These are phyloP conservation scores for Colletotrichum sp. DNA, from an alignment of 2,329 filamentous ascomycete species.

Conservation along the genomic window DNA sequence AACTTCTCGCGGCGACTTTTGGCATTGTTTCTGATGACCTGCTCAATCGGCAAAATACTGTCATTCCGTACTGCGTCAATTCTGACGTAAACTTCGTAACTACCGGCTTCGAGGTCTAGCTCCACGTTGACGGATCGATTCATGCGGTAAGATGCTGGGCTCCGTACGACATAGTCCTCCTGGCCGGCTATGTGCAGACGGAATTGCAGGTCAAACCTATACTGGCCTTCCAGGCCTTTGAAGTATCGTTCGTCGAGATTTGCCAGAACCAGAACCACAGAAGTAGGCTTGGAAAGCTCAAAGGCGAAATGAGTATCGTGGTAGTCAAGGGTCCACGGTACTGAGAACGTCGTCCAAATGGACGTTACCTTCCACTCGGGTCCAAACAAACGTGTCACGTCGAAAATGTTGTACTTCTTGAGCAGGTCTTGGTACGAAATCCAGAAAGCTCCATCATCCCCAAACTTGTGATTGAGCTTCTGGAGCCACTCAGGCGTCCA, in stretches of 20 bases:
- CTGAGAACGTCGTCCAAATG: conserved; percentile 54
- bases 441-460: conserved; percentile 66
- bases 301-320: conserved; percentile 60
- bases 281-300: conserved; percentile 50
- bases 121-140: conserved; percentile 79
- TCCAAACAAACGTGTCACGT: conserved; percentile 51
- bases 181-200: conserved; percentile 54
- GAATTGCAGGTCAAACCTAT: conserved; percentile 58
- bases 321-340: conserved; percentile 63
- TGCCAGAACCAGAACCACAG: conserved; percentile 60
- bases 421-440: conserved; percentile 51
- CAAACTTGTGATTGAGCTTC: conserved; percentile 68
- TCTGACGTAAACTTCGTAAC: conserved; percentile 78
- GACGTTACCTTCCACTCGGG: conserved; percentile 57
- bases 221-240: conserved; percentile 61
- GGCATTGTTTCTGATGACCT: conserved; percentile 70
- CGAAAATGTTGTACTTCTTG: conserved; percentile 46
- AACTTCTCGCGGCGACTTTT: conserved; percentile 73
- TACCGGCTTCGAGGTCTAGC: conserved; percentile 74
- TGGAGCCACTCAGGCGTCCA: conserved; percentile 78
- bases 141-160: conserved; percentile 62
- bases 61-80: conserved; percentile 69
- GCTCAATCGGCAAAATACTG: conserved; percentile 59
- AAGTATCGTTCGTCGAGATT: conserved; percentile 65
- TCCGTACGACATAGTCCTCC: conserved; percentile 61